Conservation (phyloP, 176 grass and related monocot species). For the Pontederia paniculata region DNA sequence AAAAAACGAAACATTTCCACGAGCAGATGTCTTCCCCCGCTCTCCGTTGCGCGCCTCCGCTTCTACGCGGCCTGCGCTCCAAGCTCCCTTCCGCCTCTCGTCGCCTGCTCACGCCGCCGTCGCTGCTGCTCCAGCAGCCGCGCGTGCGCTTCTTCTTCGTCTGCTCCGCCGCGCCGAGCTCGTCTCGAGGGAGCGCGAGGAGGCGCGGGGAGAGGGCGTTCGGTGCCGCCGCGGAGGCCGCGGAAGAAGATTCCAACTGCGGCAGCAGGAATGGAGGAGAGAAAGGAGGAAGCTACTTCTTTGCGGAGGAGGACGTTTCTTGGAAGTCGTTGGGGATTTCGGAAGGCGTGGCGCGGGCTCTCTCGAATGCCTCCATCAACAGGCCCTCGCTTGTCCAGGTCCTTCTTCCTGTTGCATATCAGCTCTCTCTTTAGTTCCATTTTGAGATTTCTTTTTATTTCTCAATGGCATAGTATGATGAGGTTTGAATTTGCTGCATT, state of each 20-base stretch:
- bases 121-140: background rate
- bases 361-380: slow-evolving; percentile 24
- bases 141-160: background rate
- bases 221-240: slow-evolving; percentile 23
- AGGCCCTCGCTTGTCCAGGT: slow-evolving; percentile 78
- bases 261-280: background rate
- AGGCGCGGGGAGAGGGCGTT: slow-evolving; percentile 22
- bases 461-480: too few relatives aligned
- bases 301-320: slow-evolving; percentile 49
- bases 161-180: slow-evolving; percentile 7
- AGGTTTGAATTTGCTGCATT: too few relatives aligned
- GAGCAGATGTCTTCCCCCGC: too few relatives aligned
- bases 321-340: slow-evolving; percentile 70
- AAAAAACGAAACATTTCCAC: too few relatives aligned
- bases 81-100: slow-evolving; percentile 20
- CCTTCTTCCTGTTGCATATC: background rate
- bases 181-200: slow-evolving; percentile 17
- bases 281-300: slow-evolving; percentile 31
- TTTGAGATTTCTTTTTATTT: too few relatives aligned
- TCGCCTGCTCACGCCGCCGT: slow-evolving; percentile 26
- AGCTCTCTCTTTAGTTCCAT: background rate
- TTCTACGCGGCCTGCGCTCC: slow-evolving; percentile 27
- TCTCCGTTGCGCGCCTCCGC: slow-evolving; percentile 28
- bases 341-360: slow-evolving; percentile 27
- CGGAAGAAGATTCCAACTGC: background rate